Percentiles rank a stretch among this genome's conserved stretches.
phyloP scores from a whole-genome alignment of 2,329 filamentous ascomycete species.

The Kalaharituber pfeilii region DNA sequence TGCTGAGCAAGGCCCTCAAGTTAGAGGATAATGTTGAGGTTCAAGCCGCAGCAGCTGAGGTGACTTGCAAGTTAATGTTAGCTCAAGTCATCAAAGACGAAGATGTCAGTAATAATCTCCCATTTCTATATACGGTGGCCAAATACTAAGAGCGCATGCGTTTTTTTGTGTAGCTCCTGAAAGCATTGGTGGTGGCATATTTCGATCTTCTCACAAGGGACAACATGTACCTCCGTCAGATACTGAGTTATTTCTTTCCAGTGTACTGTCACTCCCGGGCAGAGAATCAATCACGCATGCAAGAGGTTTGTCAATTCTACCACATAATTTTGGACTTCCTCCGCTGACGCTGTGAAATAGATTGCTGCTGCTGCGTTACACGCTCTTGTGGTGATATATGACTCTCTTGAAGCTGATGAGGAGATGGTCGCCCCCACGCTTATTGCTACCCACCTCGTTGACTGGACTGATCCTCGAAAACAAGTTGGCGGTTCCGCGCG shows the following conservation, averaged over 20 bases:
- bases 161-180: slow-evolving; percentile 40
- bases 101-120: slow-evolving; percentile 16
- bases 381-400: slow-evolving; percentile 53
- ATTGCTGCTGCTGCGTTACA: slow-evolving; percentile 60
- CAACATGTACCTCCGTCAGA: slow-evolving; percentile 71
- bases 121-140: neutral
- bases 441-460: slow-evolving; percentile 67
- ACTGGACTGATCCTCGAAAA: slow-evolving; percentile 91
- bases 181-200: slow-evolving; percentile 67
- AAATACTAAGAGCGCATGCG: neutral
- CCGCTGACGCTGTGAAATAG: slow-evolving; percentile 25
- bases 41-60: slow-evolving; percentile 62
- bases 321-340: neutral
- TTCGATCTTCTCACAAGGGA: slow-evolving; percentile 68
- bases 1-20: slow-evolving; percentile 69
- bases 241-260: slow-evolving; percentile 81
- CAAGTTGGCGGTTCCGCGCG: slow-evolving; percentile 40
- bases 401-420: slow-evolving; percentile 53
- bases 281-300: slow-evolving; percentile 72
- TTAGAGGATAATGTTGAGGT: slow-evolving; percentile 53
- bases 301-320: slow-evolving; percentile 1
- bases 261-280: slow-evolving; percentile 78
- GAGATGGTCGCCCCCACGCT: slow-evolving; percentile 62
- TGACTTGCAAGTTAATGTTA: slow-evolving; percentile 72
- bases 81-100: slow-evolving; percentile 56